phyloP scores from a whole-genome alignment of 176 grass and related monocot species.

The Carex cristatella region DNA sequence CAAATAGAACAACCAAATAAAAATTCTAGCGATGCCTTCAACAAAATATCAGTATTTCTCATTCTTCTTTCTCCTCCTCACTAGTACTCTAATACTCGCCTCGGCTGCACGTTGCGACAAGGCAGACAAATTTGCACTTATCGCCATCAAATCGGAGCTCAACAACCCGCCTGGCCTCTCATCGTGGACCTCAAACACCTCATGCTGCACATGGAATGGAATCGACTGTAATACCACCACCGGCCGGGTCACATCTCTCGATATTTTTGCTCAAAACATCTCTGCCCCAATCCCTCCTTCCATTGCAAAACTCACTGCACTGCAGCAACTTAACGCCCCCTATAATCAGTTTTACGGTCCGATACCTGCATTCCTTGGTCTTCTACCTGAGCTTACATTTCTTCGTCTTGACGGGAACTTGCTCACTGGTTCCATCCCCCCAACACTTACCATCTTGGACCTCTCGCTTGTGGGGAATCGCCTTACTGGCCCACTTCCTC shows the following conservation, averaged over 20 bases:
- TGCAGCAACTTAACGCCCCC: slow-evolving; percentile 32
- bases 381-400: slow-evolving; percentile 33
- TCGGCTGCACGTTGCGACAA: slow-evolving; percentile 30
- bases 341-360: slow-evolving; percentile 39
- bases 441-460: slow-evolving; percentile 27
- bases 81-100: not conserved
- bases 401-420: slow-evolving; percentile 52
- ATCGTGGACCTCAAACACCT: slow-evolving; percentile 29
- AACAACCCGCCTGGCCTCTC: slow-evolving; percentile 34
- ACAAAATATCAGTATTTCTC: not conserved
- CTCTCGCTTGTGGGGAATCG: slow-evolving; percentile 34
- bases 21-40: not conserved
- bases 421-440: slow-evolving; percentile 33
- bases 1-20: not conserved
- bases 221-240: slow-evolving; percentile 37
- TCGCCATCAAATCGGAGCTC: slow-evolving; percentile 30
- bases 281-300: slow-evolving; percentile 30
- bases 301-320: slow-evolving; percentile 38
- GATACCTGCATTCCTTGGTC: slow-evolving; percentile 40
- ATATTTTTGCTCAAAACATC: slow-evolving; percentile 35
- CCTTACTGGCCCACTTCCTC: slow-evolving; percentile 36
- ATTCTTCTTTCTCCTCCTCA: slow-evolving; percentile 21
- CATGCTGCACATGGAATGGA: slow-evolving; percentile 43
- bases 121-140: slow-evolving; percentile 29
- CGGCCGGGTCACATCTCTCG: slow-evolving; percentile 30